Evolutionary conservation across 208 protist species (phyloP).

Genomic region (Borovskyia barvae): DNA sequence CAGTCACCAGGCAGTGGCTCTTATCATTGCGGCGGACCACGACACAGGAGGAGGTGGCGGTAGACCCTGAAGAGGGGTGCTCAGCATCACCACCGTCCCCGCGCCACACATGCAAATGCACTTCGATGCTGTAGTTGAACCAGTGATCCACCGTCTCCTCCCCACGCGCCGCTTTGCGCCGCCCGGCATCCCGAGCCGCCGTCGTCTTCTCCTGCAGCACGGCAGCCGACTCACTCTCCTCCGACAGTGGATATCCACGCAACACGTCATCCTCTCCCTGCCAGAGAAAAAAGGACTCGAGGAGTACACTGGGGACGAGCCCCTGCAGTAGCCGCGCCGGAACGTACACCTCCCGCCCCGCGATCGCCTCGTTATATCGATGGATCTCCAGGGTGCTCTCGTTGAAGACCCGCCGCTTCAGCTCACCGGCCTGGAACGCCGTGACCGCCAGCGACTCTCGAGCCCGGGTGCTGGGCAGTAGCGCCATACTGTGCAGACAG

Average conservation of each 20-base stretch:
- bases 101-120: conserved; percentile 27
- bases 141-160: conserved; percentile 46
- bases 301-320: conserved; percentile 61
- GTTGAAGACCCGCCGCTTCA: conserved; percentile 46
- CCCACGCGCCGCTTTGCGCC: neutral
- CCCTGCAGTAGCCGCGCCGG: conserved; percentile 78
- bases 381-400: conserved; percentile 74
- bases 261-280: conserved; percentile 76
- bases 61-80: neutral
- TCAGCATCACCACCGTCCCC: neutral
- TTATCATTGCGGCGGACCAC: conserved; percentile 35
- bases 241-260: conserved; percentile 56
- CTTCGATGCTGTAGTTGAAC: conserved; percentile 70
- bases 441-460: conserved; percentile 30
- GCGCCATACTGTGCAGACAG: conserved; percentile 68
- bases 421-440: conserved; percentile 64
- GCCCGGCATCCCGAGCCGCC: neutral
- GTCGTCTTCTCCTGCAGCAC: conserved; percentile 13
- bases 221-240: conserved; percentile 15
- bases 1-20: conserved; percentile 26
- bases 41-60: conserved; percentile 3
- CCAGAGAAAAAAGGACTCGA: conserved; percentile 85
- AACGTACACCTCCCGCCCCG: conserved; percentile 64
- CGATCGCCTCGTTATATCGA: conserved; percentile 50
- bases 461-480: conserved; percentile 24